Evolutionary conservation across 2,329 filamentous ascomycete species (phyloP), one percentile per base, ranked within the genome.

Genomic region (Fonsecaea nubica): DNA sequence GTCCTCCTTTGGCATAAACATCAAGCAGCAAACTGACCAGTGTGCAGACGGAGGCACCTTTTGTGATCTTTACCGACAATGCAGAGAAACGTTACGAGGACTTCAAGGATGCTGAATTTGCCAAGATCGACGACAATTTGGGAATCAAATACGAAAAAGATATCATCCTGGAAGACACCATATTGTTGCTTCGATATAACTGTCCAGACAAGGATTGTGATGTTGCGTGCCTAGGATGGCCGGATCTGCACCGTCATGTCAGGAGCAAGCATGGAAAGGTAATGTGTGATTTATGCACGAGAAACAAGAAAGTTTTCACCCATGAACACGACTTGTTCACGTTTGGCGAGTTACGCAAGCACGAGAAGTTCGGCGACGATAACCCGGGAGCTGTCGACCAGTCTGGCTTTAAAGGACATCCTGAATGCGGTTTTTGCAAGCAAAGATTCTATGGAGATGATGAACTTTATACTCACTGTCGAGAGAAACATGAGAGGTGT

Each of bases 221-320:
- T 81, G 90, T 92, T 72, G 92, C 93, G 50, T 96, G 92, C 75
- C 81, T 93, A 63, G 89, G 90, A 32, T 93, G 90, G 90, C 90
- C 89, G 15, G 89, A 92, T 74, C 79, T 93, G 63, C 90, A 93
- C 77, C 84, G 89, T 50, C 91, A 99, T 82, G 94, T 97, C 64
- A 91, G 90, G 75, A 87, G 83, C 60, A 86, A 86, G 65, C 95
- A 99, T 81, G 85, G 89, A 70, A 96, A 94, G 80, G 89, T 91
- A 76, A 68, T 65, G 58, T 69, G 91, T 78, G 92, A 97, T 77
- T 84, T 97, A 10, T 97, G 93, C 79, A 91, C 93, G 6, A 85
- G 93, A 67, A 93, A 97, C 82, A 99, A 99, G 80, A 97, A 97
- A 76, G 93, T 97, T 38, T 99, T 99, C 74, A 97, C 95, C 0